Conservation (phyloP, 148 eudicot genomes). For the Chenopodium formosanum region DNA sequence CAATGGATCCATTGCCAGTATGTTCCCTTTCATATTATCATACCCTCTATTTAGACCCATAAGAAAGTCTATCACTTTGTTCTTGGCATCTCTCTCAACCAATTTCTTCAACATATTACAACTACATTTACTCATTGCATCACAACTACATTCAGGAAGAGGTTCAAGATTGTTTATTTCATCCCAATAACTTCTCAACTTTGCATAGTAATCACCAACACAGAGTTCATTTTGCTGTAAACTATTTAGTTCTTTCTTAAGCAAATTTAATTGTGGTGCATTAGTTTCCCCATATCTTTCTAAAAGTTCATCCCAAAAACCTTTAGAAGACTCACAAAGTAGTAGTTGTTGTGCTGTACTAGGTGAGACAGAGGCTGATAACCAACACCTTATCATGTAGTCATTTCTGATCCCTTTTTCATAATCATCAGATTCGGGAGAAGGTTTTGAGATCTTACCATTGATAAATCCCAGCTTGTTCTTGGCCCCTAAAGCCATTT, state of each 20-base stretch:
- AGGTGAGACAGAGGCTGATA: not conserved
- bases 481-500: not conserved
- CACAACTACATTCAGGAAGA: no score
- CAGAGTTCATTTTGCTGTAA: not conserved
- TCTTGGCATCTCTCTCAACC: no score
- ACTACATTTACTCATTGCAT: no score
- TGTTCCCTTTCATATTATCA: no score
- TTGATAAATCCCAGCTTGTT: not conserved
- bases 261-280: not conserved
- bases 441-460: no score
- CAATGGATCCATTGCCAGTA: not conserved
- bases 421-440: not conserved
- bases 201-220: not conserved
- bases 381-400: not conserved
- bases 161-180: no score
- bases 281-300: not conserved
- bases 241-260: not conserved
- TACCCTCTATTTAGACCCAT: no score
- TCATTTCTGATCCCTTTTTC: not conserved
- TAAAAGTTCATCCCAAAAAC: not conserved
- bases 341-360: not conserved
- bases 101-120: no score
- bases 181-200: no score
- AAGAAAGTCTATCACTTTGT: no score
- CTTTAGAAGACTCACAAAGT: not conserved